Base-by-base conservation (phyloP, 176 grass and related monocot species). In the Zoysia japonica region DNA sequence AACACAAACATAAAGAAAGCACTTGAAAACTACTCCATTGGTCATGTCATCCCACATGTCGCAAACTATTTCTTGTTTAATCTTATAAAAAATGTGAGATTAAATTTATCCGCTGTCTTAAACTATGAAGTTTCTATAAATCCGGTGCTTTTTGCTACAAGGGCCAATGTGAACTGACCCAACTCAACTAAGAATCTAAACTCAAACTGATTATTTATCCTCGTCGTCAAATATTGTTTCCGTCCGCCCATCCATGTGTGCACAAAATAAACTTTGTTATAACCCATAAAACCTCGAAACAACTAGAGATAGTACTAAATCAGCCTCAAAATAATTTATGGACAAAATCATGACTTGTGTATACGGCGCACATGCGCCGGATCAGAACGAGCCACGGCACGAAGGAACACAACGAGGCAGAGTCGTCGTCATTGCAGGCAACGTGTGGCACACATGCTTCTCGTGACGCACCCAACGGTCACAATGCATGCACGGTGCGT, bases 391-490 rank as follows among this genome's bases (percentile, higher is more conserved):
- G 59, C 1, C 19, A 11, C 43, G 14, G 71, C 51, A 52, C 48
- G 7, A 72, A 7, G 19, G 6, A 47, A 70, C 53, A 41, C 51
- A 67, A 61, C 45, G 72, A 14, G 61, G 28, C 54, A 42, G 11
- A 61, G 12, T 52, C 69, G 50, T 55, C 71, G 16, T 74, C n/a
- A 17, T 61, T 61, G 51, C n/a, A 72, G 11, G 73, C 73, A 75
- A 61, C 55, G 11, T 5, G 38, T 12, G 38, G 15, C 6, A 59
- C 40, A 40, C 54, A 14, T 14, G 72, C 42, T 75, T 35, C 72
- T 60, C 54, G 72, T 75, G 72, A 75, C 43, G 46, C 55, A 14
- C 55, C 54, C 54, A 75, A 75, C 73, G 73, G 73, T 75, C 73
- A 75, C 55, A 60, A 75, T 14, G 53, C 53, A 60, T 41, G 59